Conservation (phyloP, 768 basidiomycete species). For the Boletus bicolor region DNA sequence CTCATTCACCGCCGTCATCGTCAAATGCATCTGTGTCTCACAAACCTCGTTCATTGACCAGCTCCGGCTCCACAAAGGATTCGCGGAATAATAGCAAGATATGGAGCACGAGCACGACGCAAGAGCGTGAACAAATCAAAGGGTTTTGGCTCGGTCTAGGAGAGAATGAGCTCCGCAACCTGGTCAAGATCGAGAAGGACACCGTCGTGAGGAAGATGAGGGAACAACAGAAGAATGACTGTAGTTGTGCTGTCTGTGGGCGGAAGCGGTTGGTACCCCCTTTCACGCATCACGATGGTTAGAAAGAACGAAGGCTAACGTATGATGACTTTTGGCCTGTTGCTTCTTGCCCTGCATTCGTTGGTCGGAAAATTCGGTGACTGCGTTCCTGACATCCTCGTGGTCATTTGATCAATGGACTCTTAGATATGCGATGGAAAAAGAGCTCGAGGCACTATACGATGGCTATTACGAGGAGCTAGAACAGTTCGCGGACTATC, state of each 20-base stretch:
- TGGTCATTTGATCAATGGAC: constrained; percentile 17
- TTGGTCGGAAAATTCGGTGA: constrained; percentile 16
- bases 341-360: constrained; percentile 13
- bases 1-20: constrained; percentile 46
- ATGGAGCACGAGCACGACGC: constrained; percentile 88
- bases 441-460: constrained; percentile 99
- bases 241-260: constrained; percentile 94
- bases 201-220: constrained; percentile 99
- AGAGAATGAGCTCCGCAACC: constrained; percentile 84
- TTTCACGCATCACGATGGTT: constrained; percentile 16
- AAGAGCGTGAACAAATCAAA: constrained; percentile 96
- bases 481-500: constrained; percentile 97
- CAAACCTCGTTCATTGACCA: constrained; percentile 30
- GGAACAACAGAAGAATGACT: constrained; percentile 96
- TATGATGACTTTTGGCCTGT: constrained; percentile 22
- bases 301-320: constrained; percentile 19
- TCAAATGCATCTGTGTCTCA: constrained; percentile 34
- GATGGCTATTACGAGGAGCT: constrained; percentile 99
- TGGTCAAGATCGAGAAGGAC: constrained; percentile 98
- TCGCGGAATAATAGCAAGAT: constrained; percentile 69
- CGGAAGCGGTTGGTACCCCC: constrained; percentile 80
- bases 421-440: constrained; percentile 91
- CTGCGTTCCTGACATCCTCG: not conserved
- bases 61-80: constrained; percentile 24
- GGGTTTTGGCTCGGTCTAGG: constrained; percentile 96